Base-by-base conservation (phyloP, 2,329 filamentous ascomycete species). In the Pseudocercospora musae region DNA sequence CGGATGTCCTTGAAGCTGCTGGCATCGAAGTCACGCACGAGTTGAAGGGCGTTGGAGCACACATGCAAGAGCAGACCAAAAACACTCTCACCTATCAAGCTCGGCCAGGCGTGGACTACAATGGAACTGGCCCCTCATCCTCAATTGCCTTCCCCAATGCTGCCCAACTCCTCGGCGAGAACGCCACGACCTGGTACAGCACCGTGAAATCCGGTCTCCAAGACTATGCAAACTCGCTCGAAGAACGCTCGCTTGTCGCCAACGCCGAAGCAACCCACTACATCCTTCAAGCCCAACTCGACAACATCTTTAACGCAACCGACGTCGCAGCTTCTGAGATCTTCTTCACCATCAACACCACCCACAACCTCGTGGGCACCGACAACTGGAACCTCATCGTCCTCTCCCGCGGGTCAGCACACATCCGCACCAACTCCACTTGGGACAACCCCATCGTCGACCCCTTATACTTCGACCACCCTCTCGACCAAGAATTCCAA, bases 381-480 rank as follows among this genome's bases (percentile, higher is more conserved):
- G 76, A 79, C 31, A 71, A 73, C 44, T 78, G 77, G 77, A 75
- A 72, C 46, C 68, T 72, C 31, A 70, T 72, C 58, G 66, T 69
- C 15, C 60, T 70, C 4, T 66, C 70, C 20, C 60, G 71, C 27
- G 71, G 71, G 13, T 67, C 64, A n/a, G 64, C 65, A 10, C 70
- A 71, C 58, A 69, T 71, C 42, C 55, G 56, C 10, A 60, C 63
- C 10, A 63, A 64, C 58, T 58, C 54, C 18, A 73, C 75, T 2
- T 70, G 73, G 20, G 62, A 75, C 37, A 64, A 72, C 6, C 79
- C 80, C 0, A 56, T 44, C 15, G 77, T 81, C 66, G 70, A 81
- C 59, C 78, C 78, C 1, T 76, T 76, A 55, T 80, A 78, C 66
- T 76, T 80, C 66, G 73, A 76, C 56, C 71, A 79, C 9, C 73